Base-by-base conservation (phyloP, 202 grass and related monocot species). In the Carex arenaria region DNA sequence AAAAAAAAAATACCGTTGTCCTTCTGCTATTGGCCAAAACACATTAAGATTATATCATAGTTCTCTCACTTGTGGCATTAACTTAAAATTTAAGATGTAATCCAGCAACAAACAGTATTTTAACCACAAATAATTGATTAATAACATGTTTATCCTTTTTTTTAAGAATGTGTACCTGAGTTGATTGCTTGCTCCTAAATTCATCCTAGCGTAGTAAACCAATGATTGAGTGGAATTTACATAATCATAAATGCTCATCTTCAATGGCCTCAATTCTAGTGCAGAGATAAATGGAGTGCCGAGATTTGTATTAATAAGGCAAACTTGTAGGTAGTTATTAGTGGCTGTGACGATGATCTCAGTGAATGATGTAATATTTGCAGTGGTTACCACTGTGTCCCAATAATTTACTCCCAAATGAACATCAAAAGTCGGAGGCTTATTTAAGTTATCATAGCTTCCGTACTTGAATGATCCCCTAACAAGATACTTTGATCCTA, bases 401-500 rank as follows among this genome's bases (percentile, higher is more conserved):
- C 42, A 45, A 54, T 80, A 86, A 63, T 82, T 88, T 13, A 65
- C 23, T 3, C 87, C 92, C 7, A 92, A 18, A 67, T 92, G 85
- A 20, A 92, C 36, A 84, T 92, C 85, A 82, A 95, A 95, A 3
- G 79, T 34, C 2, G 83, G 81, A 64, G 11, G 64, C 43, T 51
- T 86, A 61, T 88, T 61, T 42, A 86, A 62, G 19, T 88, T 78
- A 74, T 91, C 85, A 0, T 91, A 93, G 62, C 87, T 89, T 28
- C 73, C 89, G 10, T 91, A 93, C 54, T 78, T 79, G 38, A 94
- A 94, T 7, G 2, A 7, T 13, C 79, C 89, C 32, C 87, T 74
- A 22, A 92, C 69, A 2, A 95, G 63, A 23, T 95, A 95, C 59
- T 86, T 95, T 57, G 83, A 84, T 84, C 76, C 74, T 0, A 76